phyloP scores from a whole-genome alignment of 139 green algal genomes.

The Desmodesmus armatus region DNA sequence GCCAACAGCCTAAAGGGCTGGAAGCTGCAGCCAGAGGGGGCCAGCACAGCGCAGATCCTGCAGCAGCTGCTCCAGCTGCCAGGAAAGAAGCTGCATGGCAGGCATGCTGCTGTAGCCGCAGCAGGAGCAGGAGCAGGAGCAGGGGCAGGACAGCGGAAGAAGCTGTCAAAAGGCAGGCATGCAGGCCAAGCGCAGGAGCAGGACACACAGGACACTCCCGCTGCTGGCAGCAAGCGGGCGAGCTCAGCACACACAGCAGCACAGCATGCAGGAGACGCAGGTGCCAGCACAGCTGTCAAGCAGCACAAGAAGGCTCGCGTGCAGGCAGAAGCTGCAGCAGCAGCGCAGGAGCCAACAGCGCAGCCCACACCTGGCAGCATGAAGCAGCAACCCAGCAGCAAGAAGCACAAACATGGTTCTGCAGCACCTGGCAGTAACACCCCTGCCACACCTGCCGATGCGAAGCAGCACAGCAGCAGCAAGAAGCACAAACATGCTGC shows the following conservation, averaged over 20 bases:
- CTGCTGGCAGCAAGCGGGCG: neutral
- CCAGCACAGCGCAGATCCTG: neutral
- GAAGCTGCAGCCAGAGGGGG: neutral
- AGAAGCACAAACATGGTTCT: no score
- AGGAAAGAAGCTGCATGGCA: neutral
- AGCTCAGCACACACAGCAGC: neutral
- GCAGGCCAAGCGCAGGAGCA: neutral
- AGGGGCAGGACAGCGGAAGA: neutral
- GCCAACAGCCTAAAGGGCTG: constrained; percentile 33
- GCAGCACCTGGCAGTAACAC: no score
- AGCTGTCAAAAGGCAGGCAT: neutral
- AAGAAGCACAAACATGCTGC: neutral
- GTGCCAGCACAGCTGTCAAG: neutral
- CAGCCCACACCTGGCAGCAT: no score
- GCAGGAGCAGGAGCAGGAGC: neutral
- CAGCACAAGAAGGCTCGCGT: neutral
- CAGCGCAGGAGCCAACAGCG: no score
- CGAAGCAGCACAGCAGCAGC: neutral
- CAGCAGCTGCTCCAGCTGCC: constrained; percentile 9
- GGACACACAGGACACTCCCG: neutral
- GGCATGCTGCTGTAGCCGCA: neutral
- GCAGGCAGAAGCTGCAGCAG: neutral
- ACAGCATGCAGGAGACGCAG: neutral
- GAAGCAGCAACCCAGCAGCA: no score
- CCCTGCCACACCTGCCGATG: no score